Evolutionary conservation across 805 yeast species (phyloP).

Genomic region (Kodamaea laetipori): DNA sequence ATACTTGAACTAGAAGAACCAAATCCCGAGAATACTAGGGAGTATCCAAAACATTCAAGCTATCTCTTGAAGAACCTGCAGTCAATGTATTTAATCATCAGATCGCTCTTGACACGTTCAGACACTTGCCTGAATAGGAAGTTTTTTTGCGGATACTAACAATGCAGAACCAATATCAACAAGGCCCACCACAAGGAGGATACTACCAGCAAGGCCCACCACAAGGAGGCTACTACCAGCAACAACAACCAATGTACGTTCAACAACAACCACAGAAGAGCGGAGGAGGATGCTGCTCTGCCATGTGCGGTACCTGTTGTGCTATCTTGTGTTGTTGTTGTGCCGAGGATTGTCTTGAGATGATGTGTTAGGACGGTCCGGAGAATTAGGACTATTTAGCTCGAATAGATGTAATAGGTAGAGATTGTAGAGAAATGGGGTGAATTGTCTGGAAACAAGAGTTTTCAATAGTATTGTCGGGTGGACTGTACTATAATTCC

Average conservation of each 20-base stretch:
- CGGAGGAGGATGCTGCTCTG: constrained; percentile 28
- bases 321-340: constrained; percentile 22
- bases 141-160: constrained; percentile 6
- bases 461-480: too few relatives aligned
- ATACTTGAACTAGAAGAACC: too few relatives aligned
- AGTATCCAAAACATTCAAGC: too few relatives aligned
- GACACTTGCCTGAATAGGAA: neutral
- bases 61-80: too few relatives aligned
- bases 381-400: neutral
- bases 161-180: constrained; percentile 17
- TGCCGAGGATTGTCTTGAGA: constrained; percentile 21
- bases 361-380: constrained; percentile 15
- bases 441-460: too few relatives aligned
- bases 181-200: constrained; percentile 23
- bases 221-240: constrained; percentile 30
- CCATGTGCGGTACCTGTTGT: constrained; percentile 20
- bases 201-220: constrained; percentile 30
- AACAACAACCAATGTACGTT: constrained; percentile 36
- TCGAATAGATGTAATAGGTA: too few relatives aligned
- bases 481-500: too few relatives aligned
- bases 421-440: too few relatives aligned
- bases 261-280: constrained; percentile 28
- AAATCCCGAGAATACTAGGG: too few relatives aligned
- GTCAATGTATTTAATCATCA: too few relatives aligned
- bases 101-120: too few relatives aligned